Percentiles rank a stretch among this genome's conserved stretches.
These are phyloP conservation scores for Melastoma malabathricum DNA, from an alignment of 345 rosid species.

Conservation along the genomic window DNA sequence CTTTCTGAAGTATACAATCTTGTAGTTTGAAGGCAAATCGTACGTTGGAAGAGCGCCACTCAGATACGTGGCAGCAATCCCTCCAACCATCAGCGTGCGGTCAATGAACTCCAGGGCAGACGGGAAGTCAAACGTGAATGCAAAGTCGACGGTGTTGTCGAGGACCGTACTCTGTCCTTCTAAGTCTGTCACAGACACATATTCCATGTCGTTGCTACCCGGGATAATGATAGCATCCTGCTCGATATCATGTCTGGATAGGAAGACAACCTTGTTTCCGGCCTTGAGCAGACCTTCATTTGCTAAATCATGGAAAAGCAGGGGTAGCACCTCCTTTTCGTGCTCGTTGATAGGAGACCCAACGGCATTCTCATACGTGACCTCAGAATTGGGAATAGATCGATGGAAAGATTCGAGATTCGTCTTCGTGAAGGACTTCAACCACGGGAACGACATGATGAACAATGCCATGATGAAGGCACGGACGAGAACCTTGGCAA, in stretches of 20 bases:
- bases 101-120: slow-evolving; percentile 34
- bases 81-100: slow-evolving; percentile 46
- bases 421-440: slow-evolving; percentile 9
- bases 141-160: slow-evolving; percentile 27
- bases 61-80: slow-evolving; percentile 29
- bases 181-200: slow-evolving; percentile 24
- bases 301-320: slow-evolving; percentile 33
- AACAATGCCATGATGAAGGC: slow-evolving; percentile 28
- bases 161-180: slow-evolving; percentile 27
- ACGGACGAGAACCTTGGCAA: slow-evolving; percentile 23
- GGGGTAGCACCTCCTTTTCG: slow-evolving; percentile 10
- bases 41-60: slow-evolving; percentile 13
- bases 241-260: slow-evolving; percentile 19
- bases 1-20: slow-evolving; percentile 32
- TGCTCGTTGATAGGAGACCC: slow-evolving; percentile 6
- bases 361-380: not conserved
- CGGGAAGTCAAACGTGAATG: slow-evolving; percentile 27
- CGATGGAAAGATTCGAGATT: not conserved
- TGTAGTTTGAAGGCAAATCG: slow-evolving; percentile 33
- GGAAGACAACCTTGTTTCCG: slow-evolving; percentile 31
- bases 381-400: slow-evolving; percentile 5
- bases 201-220: slow-evolving; percentile 17
- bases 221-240: slow-evolving; percentile 15
- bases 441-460: slow-evolving; percentile 25
- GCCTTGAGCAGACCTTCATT: slow-evolving; percentile 40